Base-by-base conservation (phyloP, 2,329 filamentous ascomycete genomes). In the Coniochaeta sp. region DNA sequence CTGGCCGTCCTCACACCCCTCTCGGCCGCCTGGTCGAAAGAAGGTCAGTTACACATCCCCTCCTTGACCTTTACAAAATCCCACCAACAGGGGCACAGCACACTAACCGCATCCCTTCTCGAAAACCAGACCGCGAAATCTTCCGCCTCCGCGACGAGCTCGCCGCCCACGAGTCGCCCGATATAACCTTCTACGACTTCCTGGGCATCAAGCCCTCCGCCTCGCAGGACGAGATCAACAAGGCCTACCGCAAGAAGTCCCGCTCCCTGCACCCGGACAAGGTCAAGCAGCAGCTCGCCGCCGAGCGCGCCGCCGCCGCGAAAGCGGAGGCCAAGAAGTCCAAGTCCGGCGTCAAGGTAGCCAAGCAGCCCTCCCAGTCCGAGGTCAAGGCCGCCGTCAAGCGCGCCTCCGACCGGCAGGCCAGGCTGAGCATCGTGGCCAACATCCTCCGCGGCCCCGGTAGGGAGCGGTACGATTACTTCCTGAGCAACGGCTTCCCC, bases 71-170 rank as follows among this genome's bases (percentile, higher is more conserved):
- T 12, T 12, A 6, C 34, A 36, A 9, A 36, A 14, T 3, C 34
- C 11, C 11, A 12, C 7, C 31, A 33, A 33, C 31, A 33, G 6
- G 11, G 14, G 12, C n/a, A 24, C 3, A 58, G 34, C 4, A 6
- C 6, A 8, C 34, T 59, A 50, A 60, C 62, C 58, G n/a, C 31
- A 44, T 57, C 22, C 50, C 59, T 19, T 33, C 16, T 38, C 4
- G 19, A 43, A 47, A 63, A 11, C 36, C 69, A 96, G 95, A 99
- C 77, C 91, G 96, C 72, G 95, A 99, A 77, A 98, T 99, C 78
- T 99, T 99, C 80, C 90, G 92, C 68, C 82, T 99, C 64, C 89
- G 89, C 70, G 92, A 97, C 77, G 95, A 98, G 73, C 84, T 99
- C 60, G 78, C 84, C 62, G 77, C 85, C 52, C 79, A 86, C 65